Percentiles rank a stretch among this genome's conserved stretches.
Conservation (phyloP, 2,329 filamentous ascomycete species). For the Fusarium clavum region DNA sequence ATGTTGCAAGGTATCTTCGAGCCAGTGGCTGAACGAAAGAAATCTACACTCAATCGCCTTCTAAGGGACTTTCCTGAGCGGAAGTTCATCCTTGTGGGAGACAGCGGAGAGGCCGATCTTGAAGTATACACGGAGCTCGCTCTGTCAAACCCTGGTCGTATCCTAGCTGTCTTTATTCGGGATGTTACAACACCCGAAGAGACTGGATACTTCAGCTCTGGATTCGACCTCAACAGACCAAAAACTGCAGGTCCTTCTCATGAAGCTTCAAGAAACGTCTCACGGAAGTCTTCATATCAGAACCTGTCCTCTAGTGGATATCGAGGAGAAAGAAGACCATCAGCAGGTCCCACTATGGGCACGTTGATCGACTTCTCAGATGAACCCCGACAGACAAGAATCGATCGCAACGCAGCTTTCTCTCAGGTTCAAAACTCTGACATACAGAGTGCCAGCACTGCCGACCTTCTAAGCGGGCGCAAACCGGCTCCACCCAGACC, state of each 20-base stretch:
- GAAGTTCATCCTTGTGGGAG: constrained; percentile 90
- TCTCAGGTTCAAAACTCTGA: constrained; percentile 46
- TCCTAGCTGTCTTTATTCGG: constrained; percentile 91
- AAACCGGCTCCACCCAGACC: constrained; percentile 66
- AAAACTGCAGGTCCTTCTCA: constrained; percentile 47
- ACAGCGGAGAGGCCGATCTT: constrained; percentile 95
- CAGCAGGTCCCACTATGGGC: constrained; percentile 60
- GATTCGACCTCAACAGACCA: constrained; percentile 50
- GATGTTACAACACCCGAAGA: constrained; percentile 87
- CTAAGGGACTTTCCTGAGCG: constrained; percentile 89
- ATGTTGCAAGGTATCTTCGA: constrained; percentile 99
- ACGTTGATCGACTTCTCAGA: constrained; percentile 71
- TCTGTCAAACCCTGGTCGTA: constrained; percentile 81
- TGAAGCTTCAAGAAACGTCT: constrained; percentile 36
- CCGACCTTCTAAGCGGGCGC: constrained; percentile 48
- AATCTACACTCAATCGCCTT: constrained; percentile 85
- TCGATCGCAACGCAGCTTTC: constrained; percentile 51
- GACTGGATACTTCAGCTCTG: constrained; percentile 80
- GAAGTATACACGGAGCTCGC: constrained; percentile 98
- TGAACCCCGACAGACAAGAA: constrained; percentile 56
- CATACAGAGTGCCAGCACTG: constrained; percentile 42
- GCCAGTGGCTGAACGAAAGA: constrained; percentile 94
- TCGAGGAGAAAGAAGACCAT: constrained; percentile 41
- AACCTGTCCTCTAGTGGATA: constrained; percentile 38
- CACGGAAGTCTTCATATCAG: constrained; percentile 43